Percentiles rank a stretch among this genome's conserved stretches.
Conservation (phyloP, 2,329 filamentous ascomycete species). For the Canariomyces notabilis region DNA sequence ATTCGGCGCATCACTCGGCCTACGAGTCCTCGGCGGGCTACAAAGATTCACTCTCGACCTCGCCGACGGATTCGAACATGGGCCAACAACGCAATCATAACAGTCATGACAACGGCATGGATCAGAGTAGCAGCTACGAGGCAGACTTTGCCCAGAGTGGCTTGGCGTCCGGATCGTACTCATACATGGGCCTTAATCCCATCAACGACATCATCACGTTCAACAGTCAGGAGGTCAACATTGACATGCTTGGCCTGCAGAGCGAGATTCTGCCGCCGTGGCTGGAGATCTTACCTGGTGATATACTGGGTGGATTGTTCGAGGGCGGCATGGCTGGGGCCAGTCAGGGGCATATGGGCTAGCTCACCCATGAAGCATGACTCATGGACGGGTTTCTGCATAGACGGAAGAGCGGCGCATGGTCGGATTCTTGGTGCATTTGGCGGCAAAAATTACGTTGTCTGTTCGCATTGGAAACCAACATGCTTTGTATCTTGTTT, state of each 20-base stretch:
- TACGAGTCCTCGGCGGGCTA: slow-evolving; percentile 40
- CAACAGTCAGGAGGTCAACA: slow-evolving; percentile 72
- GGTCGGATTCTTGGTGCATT: too few relatives aligned
- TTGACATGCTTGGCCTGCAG: slow-evolving; percentile 56
- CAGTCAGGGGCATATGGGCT: slow-evolving; percentile 16
- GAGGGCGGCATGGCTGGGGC: slow-evolving; percentile 27
- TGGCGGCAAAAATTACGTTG: too few relatives aligned
- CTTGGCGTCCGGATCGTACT: slow-evolving; percentile 25
- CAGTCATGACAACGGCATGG: slow-evolving; percentile 1
- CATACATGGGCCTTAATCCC: slow-evolving; percentile 30
- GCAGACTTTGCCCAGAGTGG: slow-evolving; percentile 27
- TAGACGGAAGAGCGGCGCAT: too few relatives aligned
- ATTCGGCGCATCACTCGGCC: slow-evolving; percentile 37
- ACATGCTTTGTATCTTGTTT: too few relatives aligned
- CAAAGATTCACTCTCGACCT: slow-evolving; percentile 38
- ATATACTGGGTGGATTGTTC: slow-evolving; percentile 56
- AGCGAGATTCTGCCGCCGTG: slow-evolving; percentile 66
- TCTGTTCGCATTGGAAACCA: too few relatives aligned
- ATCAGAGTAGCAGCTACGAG: slow-evolving; percentile 18
- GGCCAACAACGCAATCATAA: slow-evolving; percentile 12
- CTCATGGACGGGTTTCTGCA: too few relatives aligned
- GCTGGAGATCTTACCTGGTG: slow-evolving; percentile 67
- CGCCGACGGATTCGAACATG: slow-evolving; percentile 33
- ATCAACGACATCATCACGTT: slow-evolving; percentile 58
- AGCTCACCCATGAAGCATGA: background rate